Evolutionary conservation across 345 rosid species (phyloP), one percentile per base, ranked within the genome.

Genomic region (Syzygium aromaticum): DNA sequence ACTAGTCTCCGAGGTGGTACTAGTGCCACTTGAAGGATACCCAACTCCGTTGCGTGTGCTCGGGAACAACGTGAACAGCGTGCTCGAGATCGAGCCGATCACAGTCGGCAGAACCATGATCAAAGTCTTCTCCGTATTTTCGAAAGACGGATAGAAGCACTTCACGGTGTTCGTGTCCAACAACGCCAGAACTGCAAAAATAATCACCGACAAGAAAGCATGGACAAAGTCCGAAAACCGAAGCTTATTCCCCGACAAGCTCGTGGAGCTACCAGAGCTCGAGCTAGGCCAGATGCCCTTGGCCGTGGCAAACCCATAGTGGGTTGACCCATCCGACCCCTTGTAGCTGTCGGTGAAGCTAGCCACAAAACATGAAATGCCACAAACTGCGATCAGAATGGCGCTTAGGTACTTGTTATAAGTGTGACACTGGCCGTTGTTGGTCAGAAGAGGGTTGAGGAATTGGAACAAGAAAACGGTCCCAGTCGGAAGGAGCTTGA

Each of bases 401-500:
- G 93, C 88, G 8, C 93, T 89, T 7, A 95, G 86, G 90, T 88
- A 89, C 91, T 96, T 96, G 91, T 96, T 92, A 51, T 51, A 5
- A 17, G 94, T 49, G 88, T 86, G 86, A 87, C 99, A 97, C 3
- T 88, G 84, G 40, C 99, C 98, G 14, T 89, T 92, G 91, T 97
- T 94, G 93, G 97, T 91, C 25, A 96, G 33, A 67, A 95, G 88
- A 86, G 98, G 99, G 92, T 92, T 94, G 12, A 97, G 98, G 93
- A 94, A 93, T 54, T 94, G 96, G 89, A 93, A 97, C 59, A 93
- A 23, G 90, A 96, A 96, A 84, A 97, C 95, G 4, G 96, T 96
- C 90, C 98, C 98, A 5, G 98, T 94, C 1, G 99, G 99, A 46
- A 95, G 97, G 85, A 96, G 95, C 93, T 92, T 94, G 85, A 97